Evolutionary conservation across 805 yeast species (phyloP).

Genomic region (Barnettozyma vustinii): DNA sequence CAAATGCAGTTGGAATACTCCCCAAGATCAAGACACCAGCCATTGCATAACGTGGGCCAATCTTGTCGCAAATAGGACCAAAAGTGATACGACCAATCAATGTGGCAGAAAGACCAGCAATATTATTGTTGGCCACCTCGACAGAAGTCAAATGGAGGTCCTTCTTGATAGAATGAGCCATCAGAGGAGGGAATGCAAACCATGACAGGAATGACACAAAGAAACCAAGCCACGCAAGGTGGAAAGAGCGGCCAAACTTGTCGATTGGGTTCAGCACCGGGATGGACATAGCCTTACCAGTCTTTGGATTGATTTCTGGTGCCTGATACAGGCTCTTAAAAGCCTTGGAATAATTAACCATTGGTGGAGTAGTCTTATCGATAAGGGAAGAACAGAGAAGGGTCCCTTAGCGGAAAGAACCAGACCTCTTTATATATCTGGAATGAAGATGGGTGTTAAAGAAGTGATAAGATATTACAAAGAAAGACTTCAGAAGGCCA

Average conservation of each 20-base stretch:
- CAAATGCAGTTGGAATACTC: conserved; percentile 27
- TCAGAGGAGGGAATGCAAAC: conserved; percentile 30
- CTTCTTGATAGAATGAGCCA: conserved; percentile 20
- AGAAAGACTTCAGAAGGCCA: background rate
- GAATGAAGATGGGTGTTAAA: background rate
- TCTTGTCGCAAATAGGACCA: conserved; percentile 27
- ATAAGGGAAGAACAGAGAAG: background rate
- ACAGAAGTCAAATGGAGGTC: conserved; percentile 23
- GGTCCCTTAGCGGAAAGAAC: background rate
- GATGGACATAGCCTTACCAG: conserved; percentile 22
- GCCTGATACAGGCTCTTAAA: conserved; percentile 16
- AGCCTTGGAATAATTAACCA: background rate
- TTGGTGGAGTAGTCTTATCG: background rate
- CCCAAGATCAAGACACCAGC: conserved; percentile 22
- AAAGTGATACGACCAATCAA: conserved; percentile 24
- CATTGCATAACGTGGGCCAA: conserved; percentile 29
- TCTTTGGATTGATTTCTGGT: conserved; percentile 25
- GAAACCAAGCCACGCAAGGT: conserved; percentile 29
- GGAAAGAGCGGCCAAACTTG: conserved; percentile 23
- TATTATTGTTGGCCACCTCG: conserved; percentile 27
- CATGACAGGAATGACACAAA: conserved; percentile 28
- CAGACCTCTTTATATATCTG: background rate
- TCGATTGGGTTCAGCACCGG: conserved; percentile 26
- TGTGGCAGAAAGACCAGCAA: conserved; percentile 28
- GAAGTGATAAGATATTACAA: background rate